Conservation (phyloP, 2,329 filamentous ascomycete genomes). For the Hypoxylon sp. region DNA sequence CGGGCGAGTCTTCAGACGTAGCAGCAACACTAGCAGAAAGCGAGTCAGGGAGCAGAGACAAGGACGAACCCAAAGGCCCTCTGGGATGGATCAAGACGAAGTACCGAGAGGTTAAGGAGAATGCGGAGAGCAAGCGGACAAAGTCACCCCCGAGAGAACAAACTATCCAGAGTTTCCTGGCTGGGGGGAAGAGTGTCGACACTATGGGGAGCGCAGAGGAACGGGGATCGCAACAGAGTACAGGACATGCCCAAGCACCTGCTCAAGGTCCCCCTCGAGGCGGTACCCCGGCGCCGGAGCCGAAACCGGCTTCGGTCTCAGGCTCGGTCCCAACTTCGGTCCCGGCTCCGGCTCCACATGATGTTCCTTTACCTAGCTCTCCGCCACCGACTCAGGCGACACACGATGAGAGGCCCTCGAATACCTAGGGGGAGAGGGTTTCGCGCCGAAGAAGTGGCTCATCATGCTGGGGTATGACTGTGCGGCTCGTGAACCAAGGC, state of each 20-base stretch:
- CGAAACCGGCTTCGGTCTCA: conserved; percentile 14
- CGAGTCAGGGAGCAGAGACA: conserved; percentile 51
- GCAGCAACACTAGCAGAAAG: conserved; percentile 51
- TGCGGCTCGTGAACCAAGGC: conserved; percentile 18
- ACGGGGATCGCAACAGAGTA: conserved; percentile 25
- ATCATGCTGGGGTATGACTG: conserved; percentile 21
- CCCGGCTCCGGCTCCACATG: conserved; percentile 34
- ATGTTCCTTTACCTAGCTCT: conserved; percentile 42
- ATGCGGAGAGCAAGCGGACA: conserved; percentile 60
- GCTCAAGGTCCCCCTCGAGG: background rate
- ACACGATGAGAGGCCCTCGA: conserved; percentile 38
- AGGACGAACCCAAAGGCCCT: conserved; percentile 60
- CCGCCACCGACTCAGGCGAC: conserved; percentile 40
- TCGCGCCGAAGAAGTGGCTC: conserved; percentile 14
- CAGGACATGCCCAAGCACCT: conserved; percentile 13
- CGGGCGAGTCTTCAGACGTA: conserved; percentile 60
- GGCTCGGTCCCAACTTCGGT: conserved; percentile 9
- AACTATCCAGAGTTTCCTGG: conserved; percentile 43
- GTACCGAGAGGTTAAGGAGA: conserved; percentile 67
- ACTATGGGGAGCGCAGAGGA: conserved; percentile 54
- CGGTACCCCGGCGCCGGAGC: background rate
- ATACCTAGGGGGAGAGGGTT: conserved; percentile 35
- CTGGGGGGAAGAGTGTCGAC: conserved; percentile 59
- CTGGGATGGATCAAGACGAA: conserved; percentile 68
- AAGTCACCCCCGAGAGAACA: conserved; percentile 62